Base-by-base conservation (phyloP, 208 protist species). In the Jaenimonas drosophilae region DNA sequence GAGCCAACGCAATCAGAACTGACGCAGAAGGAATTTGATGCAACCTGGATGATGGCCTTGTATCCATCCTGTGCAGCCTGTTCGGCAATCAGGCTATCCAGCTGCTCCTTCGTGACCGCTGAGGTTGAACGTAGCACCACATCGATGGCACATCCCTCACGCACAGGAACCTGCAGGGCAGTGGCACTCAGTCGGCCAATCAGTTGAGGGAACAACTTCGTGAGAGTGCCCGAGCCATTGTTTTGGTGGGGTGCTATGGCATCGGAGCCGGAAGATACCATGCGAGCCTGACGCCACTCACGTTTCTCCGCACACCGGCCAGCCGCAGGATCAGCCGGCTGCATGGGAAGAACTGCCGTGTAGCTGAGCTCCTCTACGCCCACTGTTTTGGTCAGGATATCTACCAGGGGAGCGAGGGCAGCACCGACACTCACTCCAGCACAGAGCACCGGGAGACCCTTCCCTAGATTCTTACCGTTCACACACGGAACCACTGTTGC, bases 351-450 rank as follows among this genome's bases (percentile, higher is more conserved):
- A 23, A 99, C 83, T 41, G 98, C 99, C 5, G 97, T 99, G 96
- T 99, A 99, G 32, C 98, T 72, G 59, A 88, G 79, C 56, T 97
- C 87, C 23, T 73, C 73, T 29, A 99, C 91, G 37, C 84, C 95
- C 53, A 91, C 98, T 34, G 79, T 74, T 5, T 98, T 85, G 52
- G 98, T 38, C 44, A 99, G 59, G 26, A 91, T 41, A 54, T 97
- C 94, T 42, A 88, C 85, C 9, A 99, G 51, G 40, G 98, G 97
- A 2, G 97, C 97, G 6, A 99, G 73, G 62, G 96, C 99, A 65
- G 99, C 99, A 51, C 96, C 99, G 49, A 98, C 98, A 60, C 97
- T 98, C 19, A 91, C 94, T 16, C 98, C 97, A 56, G 96, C 97
- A 7, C 78, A 96, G 34, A 99, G 66, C 24, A 99, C 68, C n/a